Base-by-base conservation (phyloP, 176 grass and related monocot species). In the Guadua angustifolia region DNA sequence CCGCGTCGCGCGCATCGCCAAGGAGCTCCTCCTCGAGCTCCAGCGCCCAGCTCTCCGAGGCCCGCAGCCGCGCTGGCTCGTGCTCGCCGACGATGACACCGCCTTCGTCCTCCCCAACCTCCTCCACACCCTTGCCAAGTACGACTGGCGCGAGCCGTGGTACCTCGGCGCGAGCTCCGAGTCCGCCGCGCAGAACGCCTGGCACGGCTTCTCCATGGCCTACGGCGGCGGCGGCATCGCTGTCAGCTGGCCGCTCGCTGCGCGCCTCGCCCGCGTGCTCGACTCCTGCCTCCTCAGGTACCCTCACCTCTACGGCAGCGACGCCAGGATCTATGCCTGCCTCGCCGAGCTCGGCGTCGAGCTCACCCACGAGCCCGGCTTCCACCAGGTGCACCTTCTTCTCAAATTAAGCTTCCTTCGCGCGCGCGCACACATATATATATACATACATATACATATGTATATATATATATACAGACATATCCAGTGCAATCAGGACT, bases 361-460 rank as follows among this genome's bases (percentile, higher is more conserved):
- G 83, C 88, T 99, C 76, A 92, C 96, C n/a, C 74, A 94, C 51
- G 93, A 99, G 80, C 91, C 88, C 3, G 96, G 93, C 0, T 99
- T 99, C 88, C 96, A 99, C 88, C 96, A 99, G 96, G 96, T 95
- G 67, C 56, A 29, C n/a, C n/a, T n/a, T n/a, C n/a, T n/a, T n/a
- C n/a, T n/a, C n/a, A n/a, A n/a, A n/a, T n/a, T n/a, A n/a, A n/a
- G n/a, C n/a, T n/a, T n/a, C n/a, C n/a, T n/a, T n/a, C n/a, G n/a
- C n/a, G n/a, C n/a, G n/a, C n/a, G n/a, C n/a, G n/a, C n/a, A n/a
- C n/a, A n/a, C n/a, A n/a, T n/a, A n/a, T 29, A 29, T 29, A 29
- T 29, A 29, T 29, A 29, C 1, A 29, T 29, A 29, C 1, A 29
- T 29, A 29, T 29, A 29, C 1, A 29, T 29, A 29, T 29, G 1